These are phyloP conservation scores for Lunularia cruciata DNA, from an alignment of 225 moss, liverwort and hornwort genomes.

Conservation along the genomic window DNA sequence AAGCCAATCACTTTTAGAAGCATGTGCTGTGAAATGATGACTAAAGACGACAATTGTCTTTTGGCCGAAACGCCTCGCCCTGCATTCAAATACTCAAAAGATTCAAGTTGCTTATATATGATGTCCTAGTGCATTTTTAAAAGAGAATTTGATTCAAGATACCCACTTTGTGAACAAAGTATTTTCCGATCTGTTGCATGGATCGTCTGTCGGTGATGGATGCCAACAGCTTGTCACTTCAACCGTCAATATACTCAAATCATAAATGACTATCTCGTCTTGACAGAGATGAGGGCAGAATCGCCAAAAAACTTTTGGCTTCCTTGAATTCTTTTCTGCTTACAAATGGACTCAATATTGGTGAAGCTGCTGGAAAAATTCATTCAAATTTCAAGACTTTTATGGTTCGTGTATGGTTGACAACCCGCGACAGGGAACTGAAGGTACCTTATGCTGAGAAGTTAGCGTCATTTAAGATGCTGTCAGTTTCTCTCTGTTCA, in stretches of 20 bases:
- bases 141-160: no score
- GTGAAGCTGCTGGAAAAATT: slow-evolving; percentile 60
- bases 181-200: neutral
- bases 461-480: neutral
- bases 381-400: slow-evolving; percentile 74
- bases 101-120: no score
- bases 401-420: slow-evolving; percentile 80
- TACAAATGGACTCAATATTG: slow-evolving; percentile 80
- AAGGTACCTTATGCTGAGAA: slow-evolving; percentile 50
- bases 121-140: no score
- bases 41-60: neutral
- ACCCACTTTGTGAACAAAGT: no score
- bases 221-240: neutral
- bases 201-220: neutral
- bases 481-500: neutral
- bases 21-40: no score
- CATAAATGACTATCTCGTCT: no score
- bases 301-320: slow-evolving; percentile 87
- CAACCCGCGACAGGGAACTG: slow-evolving; percentile 87
- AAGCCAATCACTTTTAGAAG: neutral
- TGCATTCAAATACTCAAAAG: no score
- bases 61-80: neutral
- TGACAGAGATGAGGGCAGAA: slow-evolving; percentile 84
- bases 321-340: slow-evolving; percentile 74
- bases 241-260: no score